Evolutionary conservation across 2,329 filamentous ascomycete species (phyloP), one percentile per base, ranked within the genome.

Genomic region (Tolypocladium guangdongense): DNA sequence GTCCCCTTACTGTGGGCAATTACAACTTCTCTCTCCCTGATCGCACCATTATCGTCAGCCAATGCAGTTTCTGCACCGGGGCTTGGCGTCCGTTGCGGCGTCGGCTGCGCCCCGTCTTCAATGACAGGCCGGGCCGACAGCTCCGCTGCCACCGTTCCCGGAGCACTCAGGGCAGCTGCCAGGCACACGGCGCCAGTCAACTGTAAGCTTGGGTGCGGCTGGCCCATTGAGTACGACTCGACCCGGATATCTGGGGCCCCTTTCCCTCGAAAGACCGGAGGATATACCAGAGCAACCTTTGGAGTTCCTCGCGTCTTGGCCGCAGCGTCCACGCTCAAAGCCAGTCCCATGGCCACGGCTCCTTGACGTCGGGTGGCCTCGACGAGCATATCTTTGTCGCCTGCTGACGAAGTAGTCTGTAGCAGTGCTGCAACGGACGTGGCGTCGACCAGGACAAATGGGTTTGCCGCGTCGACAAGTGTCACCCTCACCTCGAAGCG

Each of bases 301-400:
- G 83, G 82, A 1, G 67, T 70, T 0, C 69, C 67, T 33, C 66
- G 59, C 1, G 61, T 59, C 2, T 56, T 52, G 2, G 59, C 59
- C 0, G 69, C 68, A 1, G 68, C 67, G 14, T 69, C 66, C 0
- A 71, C 65, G 5, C 64, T 60, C 1, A 70, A 20, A 0, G 68
- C 74, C 5, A 86, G 68, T 0, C 81, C 80, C 80, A 85, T 86
- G 10, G 69, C 70, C 0, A 79, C 74, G 0, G 80, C 78, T 0
- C 75, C 83, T 53, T 72, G 68, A 36, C 68, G 70, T 2, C 83
- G 72, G 48, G 86, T 80, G 0, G 66, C 64, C 58, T 85, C 72
- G 20, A 83, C 68, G 0, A 66, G 46, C 1, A 56, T 58, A 8
- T 59, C 54, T 27, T 54, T 51, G 37, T 38, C 18, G 2, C 37